Percentiles rank a stretch among this genome's conserved stretches.
Conservation (phyloP, 495 filamentous ascomycete species). For the Lasiosphaeriaceae sp. region DNA sequence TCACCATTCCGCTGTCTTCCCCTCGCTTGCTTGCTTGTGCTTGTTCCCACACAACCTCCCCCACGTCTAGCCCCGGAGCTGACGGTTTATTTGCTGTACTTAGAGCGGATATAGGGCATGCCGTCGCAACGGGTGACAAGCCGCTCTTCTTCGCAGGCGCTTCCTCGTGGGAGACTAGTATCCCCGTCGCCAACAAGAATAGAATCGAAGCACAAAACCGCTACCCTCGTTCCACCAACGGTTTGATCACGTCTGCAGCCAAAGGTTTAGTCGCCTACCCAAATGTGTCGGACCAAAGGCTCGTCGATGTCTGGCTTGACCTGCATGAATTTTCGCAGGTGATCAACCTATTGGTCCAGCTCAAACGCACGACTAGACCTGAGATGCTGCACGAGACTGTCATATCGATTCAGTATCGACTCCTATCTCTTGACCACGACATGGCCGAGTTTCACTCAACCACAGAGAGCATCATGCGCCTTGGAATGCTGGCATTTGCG, state of each 20-base stretch:
- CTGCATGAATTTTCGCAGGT: constrained; percentile 13
- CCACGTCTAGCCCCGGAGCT: too few relatives aligned
- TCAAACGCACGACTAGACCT: constrained; percentile 4
- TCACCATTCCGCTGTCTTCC: not conserved
- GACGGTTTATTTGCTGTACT: not conserved
- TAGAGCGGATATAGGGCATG: constrained; percentile 9
- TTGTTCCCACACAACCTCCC: too few relatives aligned
- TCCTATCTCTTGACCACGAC: constrained; percentile 10
- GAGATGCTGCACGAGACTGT: constrained; percentile 12
- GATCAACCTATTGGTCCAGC: constrained; percentile 11
- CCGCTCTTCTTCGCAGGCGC: constrained; percentile 8
- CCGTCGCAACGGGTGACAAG: not conserved
- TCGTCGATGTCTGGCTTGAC: constrained; percentile 10
- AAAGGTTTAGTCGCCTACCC: too few relatives aligned
- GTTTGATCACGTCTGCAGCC: too few relatives aligned
- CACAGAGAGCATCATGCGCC: not conserved
- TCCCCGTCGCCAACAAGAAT: too few relatives aligned
- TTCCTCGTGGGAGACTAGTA: not conserved
- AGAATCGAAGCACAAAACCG: too few relatives aligned
- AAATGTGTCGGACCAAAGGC: not conserved
- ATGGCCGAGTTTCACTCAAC: not conserved
- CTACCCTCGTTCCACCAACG: too few relatives aligned
- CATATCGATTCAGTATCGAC: constrained; percentile 16
- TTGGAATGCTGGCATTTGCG: constrained; percentile 20
- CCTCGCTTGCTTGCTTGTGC: too few relatives aligned